Percentiles rank a stretch among this genome's conserved stretches.
These are phyloP conservation scores for Citrus cavaleriei DNA, from an alignment of 345 rosid species.

Conservation along the genomic window DNA sequence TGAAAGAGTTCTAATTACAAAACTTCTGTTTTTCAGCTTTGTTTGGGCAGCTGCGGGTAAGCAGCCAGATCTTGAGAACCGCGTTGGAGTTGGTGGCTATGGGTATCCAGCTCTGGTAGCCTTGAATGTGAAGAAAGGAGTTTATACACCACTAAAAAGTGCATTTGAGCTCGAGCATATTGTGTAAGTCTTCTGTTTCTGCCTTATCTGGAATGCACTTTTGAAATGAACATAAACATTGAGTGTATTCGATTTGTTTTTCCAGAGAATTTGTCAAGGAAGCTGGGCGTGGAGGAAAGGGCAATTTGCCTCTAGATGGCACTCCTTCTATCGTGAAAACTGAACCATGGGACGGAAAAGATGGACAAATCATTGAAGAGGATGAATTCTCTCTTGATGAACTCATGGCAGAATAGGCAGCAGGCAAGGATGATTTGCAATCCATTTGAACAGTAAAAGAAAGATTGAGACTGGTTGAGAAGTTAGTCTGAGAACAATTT, in stretches of 20 bases:
- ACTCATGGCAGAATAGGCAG: conserved; percentile 66
- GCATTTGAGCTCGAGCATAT: conserved; percentile 88
- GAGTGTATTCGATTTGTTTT: neutral
- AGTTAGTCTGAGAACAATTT: conserved; percentile 9
- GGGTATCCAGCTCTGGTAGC: conserved; percentile 98
- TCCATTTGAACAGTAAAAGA: neutral
- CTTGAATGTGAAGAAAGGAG: conserved; percentile 89
- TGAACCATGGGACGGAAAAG: conserved; percentile 94
- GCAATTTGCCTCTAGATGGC: conserved; percentile 72
- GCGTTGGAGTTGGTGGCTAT: conserved; percentile 88
- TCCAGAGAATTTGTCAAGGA: conserved; percentile 88
- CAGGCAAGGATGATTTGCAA: conserved; percentile 60
- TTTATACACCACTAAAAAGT: conserved; percentile 90
- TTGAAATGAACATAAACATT: conserved; percentile 2
- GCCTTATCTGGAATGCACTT: neutral
- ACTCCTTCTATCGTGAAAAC: conserved; percentile 48
- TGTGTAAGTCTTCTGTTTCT: conserved; percentile 44
- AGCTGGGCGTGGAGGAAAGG: conserved; percentile 92
- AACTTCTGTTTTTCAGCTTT: conserved; percentile 45
- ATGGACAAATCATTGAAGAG: conserved; percentile 77
- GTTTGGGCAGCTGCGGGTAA: conserved; percentile 93
- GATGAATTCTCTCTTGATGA: conserved; percentile 94
- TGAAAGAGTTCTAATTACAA: neutral
- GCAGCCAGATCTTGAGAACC: conserved; percentile 85
- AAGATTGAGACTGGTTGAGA: neutral